A percentile compares a stretch with the other conserved stretches of the same genome.
Conservation (phyloP, 148 eudicot species). For the Silene latifolia region DNA sequence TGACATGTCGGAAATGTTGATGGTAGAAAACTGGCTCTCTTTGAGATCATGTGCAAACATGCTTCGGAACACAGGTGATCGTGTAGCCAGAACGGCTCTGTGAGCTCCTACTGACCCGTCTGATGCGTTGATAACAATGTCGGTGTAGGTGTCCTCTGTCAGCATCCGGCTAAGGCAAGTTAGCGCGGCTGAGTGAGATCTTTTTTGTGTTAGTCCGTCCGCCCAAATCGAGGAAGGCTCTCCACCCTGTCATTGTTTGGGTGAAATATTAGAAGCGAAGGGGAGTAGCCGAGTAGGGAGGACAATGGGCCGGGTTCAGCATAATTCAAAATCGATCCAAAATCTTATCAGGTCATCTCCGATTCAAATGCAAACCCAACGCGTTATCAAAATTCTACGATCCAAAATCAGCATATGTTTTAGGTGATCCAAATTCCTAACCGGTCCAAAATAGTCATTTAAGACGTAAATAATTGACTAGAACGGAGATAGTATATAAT, state of each 20-base stretch:
- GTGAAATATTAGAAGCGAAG: too few relatives aligned
- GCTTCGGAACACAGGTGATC: constrained; percentile 77
- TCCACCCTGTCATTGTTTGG: constrained; percentile 41
- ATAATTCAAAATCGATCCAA: neutral
- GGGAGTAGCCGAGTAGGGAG: neutral
- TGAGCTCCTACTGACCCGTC: constrained; percentile 68
- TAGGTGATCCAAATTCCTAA: too few relatives aligned
- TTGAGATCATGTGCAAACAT: constrained; percentile 85
- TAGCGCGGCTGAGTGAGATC: constrained; percentile 51
- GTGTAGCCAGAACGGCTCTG: constrained; percentile 76
- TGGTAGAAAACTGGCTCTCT: constrained; percentile 55
- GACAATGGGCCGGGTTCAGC: neutral
- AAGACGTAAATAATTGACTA: too few relatives aligned
- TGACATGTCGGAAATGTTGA: constrained; percentile 79
- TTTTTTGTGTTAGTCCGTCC: constrained; percentile 36
- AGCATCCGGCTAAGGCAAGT: constrained; percentile 62
- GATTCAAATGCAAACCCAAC: too few relatives aligned
- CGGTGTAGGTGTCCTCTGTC: constrained; percentile 77
- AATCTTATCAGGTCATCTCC: too few relatives aligned
- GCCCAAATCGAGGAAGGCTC: constrained; percentile 73
- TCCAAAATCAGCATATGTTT: too few relatives aligned
- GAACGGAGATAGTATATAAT: too few relatives aligned
- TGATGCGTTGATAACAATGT: constrained; percentile 61
- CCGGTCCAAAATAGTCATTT: too few relatives aligned
- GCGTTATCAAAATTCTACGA: too few relatives aligned